A percentile compares a stretch with the other conserved stretches of the same genome.
These are phyloP conservation scores for Trichoderma lentiforme DNA, from an alignment of 2,329 filamentous ascomycete species.

Conservation along the genomic window DNA sequence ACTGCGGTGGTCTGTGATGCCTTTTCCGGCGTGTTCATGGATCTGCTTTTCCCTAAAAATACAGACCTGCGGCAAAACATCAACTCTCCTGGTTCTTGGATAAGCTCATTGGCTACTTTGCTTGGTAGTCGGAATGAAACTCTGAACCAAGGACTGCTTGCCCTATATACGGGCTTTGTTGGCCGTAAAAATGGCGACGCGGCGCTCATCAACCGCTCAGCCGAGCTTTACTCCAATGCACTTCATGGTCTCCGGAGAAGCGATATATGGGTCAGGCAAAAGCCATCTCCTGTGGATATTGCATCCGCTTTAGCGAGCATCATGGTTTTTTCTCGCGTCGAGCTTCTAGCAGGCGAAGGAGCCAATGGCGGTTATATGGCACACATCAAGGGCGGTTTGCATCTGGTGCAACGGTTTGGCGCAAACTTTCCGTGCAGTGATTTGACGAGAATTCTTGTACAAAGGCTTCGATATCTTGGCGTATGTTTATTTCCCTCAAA, in stretches of 20 bases:
- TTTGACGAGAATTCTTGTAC: neutral
- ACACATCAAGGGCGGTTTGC: neutral
- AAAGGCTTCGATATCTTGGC: neutral
- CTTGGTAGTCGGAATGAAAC: neutral
- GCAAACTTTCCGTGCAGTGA: neutral
- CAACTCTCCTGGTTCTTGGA: neutral
- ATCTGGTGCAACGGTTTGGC: neutral
- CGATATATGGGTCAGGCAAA: neutral
- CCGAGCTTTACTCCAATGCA: neutral
- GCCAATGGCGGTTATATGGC: neutral
- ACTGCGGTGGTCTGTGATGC: neutral
- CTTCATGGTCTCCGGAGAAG: neutral
- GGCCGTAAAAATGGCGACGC: neutral
- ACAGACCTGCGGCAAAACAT: neutral
- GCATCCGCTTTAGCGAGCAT: neutral
- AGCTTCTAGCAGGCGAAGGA: neutral
- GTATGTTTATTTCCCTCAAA: neutral
- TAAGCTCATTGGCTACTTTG: neutral
- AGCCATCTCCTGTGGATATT: neutral
- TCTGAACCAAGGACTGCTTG: neutral
- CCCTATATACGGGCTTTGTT: neutral
- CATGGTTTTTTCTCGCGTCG: neutral
- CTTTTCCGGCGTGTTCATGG: neutral
- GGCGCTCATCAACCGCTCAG: neutral
- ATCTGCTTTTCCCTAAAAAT: neutral